Evolutionary conservation across 257 asterid species (phyloP), one percentile per base, ranked within the genome.

Genomic region (Mitragyna speciosa): DNA sequence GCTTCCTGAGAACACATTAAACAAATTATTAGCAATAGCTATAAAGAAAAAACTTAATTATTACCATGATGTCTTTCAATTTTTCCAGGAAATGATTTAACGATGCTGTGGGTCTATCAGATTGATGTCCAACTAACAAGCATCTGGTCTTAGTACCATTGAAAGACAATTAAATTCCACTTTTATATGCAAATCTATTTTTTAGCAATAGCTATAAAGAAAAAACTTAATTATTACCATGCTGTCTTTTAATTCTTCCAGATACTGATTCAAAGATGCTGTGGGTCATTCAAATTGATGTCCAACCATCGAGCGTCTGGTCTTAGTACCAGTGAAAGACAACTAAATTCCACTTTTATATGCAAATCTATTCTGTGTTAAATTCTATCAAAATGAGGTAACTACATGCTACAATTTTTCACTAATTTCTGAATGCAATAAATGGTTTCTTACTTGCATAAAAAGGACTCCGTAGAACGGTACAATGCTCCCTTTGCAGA

Each of bases 401-500:
- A 76, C 70, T 78, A 58, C 54, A 70, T 71, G 52, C 51, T 22
- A 20, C 10, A 54, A 78, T 14, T 39, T 20, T 70, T 75, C 47
- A 71, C 64, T 31, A 19, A 85, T 26, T 75, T 65, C 49, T 64
- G 51, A 78, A 76, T 49, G 9, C 14, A 51, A 72, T 81, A 14
- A 48, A 49, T 74, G 1, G 20, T 56, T 36, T 20, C 78, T 86
- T 88, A 95, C 99, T 95, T 92, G 98, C 99, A 93, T 83, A 93
- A 78, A 80, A 92, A 88, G 56, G 97, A 85, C 89, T 93, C 94
- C 0, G 97, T 93, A 77, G 97, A 90, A 83, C 95, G 96, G 80
- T 81, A 89, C 56, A 88, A 61, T 22, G 97, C 92, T 72, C 99
- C 99, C 87, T 95, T 95, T 59, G 93, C 88, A 79, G 99, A 93